Conservation (phyloP, 768 basidiomycete species). For the Fistulinella prunicolor region DNA sequence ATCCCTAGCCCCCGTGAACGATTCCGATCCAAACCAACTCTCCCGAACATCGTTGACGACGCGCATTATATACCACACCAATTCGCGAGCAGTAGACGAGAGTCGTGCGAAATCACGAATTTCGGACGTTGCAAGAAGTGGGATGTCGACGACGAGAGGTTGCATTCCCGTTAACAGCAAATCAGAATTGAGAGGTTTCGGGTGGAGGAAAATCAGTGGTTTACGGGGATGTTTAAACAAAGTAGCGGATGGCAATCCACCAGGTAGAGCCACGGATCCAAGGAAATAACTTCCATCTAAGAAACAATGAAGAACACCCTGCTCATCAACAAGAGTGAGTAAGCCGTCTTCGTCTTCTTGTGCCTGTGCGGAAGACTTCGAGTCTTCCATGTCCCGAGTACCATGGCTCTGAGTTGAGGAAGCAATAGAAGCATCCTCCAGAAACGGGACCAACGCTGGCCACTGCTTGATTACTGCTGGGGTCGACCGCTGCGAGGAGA, state of each 20-base stretch:
- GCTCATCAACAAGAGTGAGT: slow-evolving; percentile 55
- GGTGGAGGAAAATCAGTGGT: slow-evolving; percentile 52
- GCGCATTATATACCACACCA: slow-evolving; percentile 69
- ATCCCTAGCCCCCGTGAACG: slow-evolving; percentile 62
- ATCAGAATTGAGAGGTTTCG: slow-evolving; percentile 28
- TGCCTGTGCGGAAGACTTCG: slow-evolving; percentile 23
- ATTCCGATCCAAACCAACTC: slow-evolving; percentile 71
- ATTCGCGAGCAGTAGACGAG: slow-evolving; percentile 66
- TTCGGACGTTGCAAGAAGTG: slow-evolving; percentile 54
- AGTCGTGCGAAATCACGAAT: slow-evolving; percentile 68
- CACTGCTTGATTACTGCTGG: slow-evolving; percentile 65
- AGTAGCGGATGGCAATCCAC: slow-evolving; percentile 32
- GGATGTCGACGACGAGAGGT: slow-evolving; percentile 50
- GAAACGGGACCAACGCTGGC: slow-evolving; percentile 62
- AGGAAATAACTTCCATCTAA: slow-evolving; percentile 76
- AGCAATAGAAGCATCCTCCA: slow-evolving; percentile 58
- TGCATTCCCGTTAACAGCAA: slow-evolving; percentile 26
- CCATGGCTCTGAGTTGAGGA: slow-evolving; percentile 38
- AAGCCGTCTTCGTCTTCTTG: slow-evolving; percentile 62
- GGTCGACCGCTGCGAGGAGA: slow-evolving; percentile 40
- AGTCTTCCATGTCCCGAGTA: slow-evolving; percentile 23
- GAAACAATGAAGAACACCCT: slow-evolving; percentile 60
- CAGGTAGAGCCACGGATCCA: slow-evolving; percentile 43
- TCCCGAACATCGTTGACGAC: slow-evolving; percentile 69
- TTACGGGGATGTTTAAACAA: slow-evolving; percentile 43